Conservation (phyloP, 2,329 filamentous ascomycete genomes). For the Exophiala xenobiotica region DNA sequence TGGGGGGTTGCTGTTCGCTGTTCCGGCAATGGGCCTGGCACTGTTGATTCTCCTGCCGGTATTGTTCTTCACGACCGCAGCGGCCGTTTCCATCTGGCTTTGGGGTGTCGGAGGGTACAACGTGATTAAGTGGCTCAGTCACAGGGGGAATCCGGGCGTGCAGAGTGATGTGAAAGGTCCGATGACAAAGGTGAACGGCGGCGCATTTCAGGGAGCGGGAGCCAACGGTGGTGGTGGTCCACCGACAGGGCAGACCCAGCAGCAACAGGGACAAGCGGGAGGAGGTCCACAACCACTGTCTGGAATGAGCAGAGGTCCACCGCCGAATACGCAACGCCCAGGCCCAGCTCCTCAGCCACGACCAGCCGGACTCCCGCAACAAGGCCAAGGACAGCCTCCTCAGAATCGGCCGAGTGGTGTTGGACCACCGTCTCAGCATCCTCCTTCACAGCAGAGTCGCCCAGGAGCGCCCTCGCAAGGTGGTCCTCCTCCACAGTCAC, state of each 20-base stretch:
- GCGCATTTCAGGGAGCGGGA: background rate
- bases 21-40: conserved; percentile 67
- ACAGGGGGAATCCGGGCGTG: conserved; percentile 21
- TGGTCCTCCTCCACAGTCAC: no score
- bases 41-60: conserved; percentile 67
- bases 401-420: no score
- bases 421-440: no score
- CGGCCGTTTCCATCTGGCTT: conserved; percentile 65
- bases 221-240: background rate
- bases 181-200: background rate
- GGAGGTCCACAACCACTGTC: background rate
- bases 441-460: background rate
- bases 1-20: conserved; percentile 58
- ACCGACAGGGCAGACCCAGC: background rate
- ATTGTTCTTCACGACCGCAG: conserved; percentile 63
- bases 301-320: background rate
- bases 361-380: background rate
- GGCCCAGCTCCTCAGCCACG: background rate
- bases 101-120: conserved; percentile 62
- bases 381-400: no score
- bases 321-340: background rate
- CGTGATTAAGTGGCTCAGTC: conserved; percentile 30
- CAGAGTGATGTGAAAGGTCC: conserved; percentile 12
- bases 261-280: background rate
- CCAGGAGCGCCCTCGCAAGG: background rate